Evolutionary conservation across 2,329 filamentous ascomycete species (phyloP).

Genomic region (Alternaria burnsii): DNA sequence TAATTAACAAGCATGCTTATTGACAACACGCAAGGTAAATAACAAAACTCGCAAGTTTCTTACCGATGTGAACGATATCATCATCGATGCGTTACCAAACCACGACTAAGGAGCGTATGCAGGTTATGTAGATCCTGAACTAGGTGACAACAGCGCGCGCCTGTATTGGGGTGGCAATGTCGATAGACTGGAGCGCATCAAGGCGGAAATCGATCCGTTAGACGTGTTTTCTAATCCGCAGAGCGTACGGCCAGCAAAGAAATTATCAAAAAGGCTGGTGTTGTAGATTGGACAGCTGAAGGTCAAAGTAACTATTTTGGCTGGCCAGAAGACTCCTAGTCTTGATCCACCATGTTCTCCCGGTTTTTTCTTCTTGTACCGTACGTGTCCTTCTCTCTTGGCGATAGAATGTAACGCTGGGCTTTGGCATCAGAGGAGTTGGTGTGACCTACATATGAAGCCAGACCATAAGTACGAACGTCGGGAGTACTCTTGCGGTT

Average conservation of each 20-base stretch:
- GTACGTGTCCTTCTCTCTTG: neutral
- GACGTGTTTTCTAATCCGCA: conserved; percentile 50
- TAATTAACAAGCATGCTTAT: neutral
- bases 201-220: conserved; percentile 51
- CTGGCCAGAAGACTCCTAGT: neutral
- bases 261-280: neutral
- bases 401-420: neutral
- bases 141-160: conserved; percentile 54
- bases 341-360: neutral
- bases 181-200: conserved; percentile 48
- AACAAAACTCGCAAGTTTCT: conserved; percentile 52
- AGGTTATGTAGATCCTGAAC: conserved; percentile 61
- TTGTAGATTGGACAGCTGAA: neutral
- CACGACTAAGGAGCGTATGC: conserved; percentile 58
- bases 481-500: too few relatives aligned
- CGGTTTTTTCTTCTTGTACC: neutral
- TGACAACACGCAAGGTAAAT: conserved; percentile 25
- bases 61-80: conserved; percentile 52
- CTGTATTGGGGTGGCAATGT: conserved; percentile 58
- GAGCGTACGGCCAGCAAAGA: conserved; percentile 39
- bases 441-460: neutral
- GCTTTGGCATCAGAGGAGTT: neutral
- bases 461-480: too few relatives aligned
- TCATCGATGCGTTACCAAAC: conserved; percentile 41
- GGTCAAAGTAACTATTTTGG: neutral